A percentile compares a stretch with the other conserved stretches of the same genome.
These are phyloP conservation scores for Isatis tinctoria DNA, from an alignment of 345 rosid species.

Conservation along the genomic window DNA sequence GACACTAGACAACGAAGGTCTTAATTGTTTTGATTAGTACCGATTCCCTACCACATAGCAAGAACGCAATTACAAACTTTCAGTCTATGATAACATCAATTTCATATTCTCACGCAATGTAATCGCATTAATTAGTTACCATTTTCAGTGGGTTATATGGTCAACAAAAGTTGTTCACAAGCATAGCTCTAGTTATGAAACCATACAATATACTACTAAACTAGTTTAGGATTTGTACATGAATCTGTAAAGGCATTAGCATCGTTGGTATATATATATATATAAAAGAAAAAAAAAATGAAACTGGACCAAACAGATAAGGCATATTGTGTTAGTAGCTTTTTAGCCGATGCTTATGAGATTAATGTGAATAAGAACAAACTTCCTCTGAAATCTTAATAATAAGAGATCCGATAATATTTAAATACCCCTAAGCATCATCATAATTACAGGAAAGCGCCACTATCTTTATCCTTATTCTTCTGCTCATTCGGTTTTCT, in stretches of 20 bases:
- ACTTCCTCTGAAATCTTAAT: background rate
- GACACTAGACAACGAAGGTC: background rate
- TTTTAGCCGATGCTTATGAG: constrained; percentile 16
- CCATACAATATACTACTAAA: constrained; percentile 6
- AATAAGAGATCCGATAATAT: background rate
- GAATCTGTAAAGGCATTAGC: constrained; percentile 19
- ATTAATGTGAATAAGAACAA: constrained; percentile 26
- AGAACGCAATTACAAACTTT: background rate
- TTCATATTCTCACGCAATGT: background rate
- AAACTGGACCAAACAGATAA: constrained; percentile 18
- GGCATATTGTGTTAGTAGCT: constrained; percentile 17
- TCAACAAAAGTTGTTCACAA: background rate
- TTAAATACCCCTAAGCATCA: background rate
- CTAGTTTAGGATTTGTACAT: background rate
- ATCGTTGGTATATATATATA: background rate
- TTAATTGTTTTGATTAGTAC: background rate
- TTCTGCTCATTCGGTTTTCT: background rate
- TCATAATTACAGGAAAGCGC: constrained; percentile 8
- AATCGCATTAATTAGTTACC: background rate
- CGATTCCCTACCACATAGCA: background rate
- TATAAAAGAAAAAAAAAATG: background rate
- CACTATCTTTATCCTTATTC: constrained; percentile 13
- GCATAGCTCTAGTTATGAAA: background rate
- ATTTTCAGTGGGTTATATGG: background rate
- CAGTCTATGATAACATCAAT: background rate